A percentile compares a stretch with the other conserved stretches of the same genome.
phyloP scores from a whole-genome alignment of 106 monocot species.

The Phalaenopsis equestris region DNA sequence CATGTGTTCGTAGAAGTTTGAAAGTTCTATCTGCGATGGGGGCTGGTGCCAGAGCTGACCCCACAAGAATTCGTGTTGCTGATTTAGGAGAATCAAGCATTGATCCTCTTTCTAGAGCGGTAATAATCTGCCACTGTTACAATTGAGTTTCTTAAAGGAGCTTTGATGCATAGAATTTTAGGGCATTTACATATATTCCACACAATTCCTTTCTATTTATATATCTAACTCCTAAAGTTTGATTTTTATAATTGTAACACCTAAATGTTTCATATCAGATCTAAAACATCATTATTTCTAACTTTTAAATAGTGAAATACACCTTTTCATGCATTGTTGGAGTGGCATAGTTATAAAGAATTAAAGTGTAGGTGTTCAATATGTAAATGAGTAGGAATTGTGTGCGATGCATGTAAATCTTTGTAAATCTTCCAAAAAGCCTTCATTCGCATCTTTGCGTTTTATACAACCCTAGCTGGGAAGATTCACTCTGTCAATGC shows the following conservation, averaged over 20 bases:
- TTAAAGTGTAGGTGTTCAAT: too few species aligned
- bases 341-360: too few species aligned
- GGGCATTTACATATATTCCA: too few species aligned
- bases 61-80: conserved; percentile 91
- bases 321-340: too few species aligned
- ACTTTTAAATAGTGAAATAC: too few species aligned
- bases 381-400: too few species aligned
- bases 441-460: background rate
- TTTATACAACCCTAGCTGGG: background rate
- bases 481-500: background rate
- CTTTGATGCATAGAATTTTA: background rate
- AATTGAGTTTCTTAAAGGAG: background rate
- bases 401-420: too few species aligned
- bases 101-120: conserved; percentile 91
- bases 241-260: too few species aligned
- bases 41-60: conserved; percentile 97
- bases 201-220: too few species aligned
- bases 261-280: too few species aligned
- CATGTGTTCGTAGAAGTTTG: conserved; percentile 75
- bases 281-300: too few species aligned
- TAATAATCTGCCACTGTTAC: conserved; percentile 21
- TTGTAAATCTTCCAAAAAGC: background rate
- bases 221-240: too few species aligned
- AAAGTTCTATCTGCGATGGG: conserved; percentile 93
- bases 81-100: conserved; percentile 87